phyloP scores from a whole-genome alignment of 805 yeast species.

The Teunomyces stri region DNA sequence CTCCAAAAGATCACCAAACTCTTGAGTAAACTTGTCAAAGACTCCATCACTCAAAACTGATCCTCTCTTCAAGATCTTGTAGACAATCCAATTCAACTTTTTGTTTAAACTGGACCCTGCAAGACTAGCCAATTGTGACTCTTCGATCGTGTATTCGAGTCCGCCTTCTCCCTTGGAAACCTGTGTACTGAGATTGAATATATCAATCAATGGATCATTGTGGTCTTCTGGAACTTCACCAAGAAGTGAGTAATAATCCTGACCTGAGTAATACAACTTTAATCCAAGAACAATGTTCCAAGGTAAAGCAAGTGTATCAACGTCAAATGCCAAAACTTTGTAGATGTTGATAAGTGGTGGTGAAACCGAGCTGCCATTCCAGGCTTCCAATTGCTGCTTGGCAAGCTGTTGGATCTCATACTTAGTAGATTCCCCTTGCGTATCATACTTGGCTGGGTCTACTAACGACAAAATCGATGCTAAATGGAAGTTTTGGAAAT shows the following conservation, averaged over 20 bases:
- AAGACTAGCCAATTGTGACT: neutral
- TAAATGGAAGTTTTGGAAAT: constrained; percentile 64
- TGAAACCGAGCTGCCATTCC: constrained; percentile 62
- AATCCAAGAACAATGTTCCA: constrained; percentile 68
- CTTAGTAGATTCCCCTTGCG: constrained; percentile 52
- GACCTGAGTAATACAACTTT: constrained; percentile 49
- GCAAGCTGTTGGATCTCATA: constrained; percentile 46
- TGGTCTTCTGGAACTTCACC: constrained; percentile 9
- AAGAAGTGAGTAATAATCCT: constrained; percentile 1
- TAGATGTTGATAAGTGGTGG: constrained; percentile 54
- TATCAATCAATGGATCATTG: constrained; percentile 15
- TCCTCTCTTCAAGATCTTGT: constrained; percentile 35
- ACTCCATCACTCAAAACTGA: constrained; percentile 5
- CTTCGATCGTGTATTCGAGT: neutral
- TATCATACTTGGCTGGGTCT: constrained; percentile 62
- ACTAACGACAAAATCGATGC: constrained; percentile 66
- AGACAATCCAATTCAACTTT: constrained; percentile 52
- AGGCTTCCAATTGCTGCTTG: constrained; percentile 56
- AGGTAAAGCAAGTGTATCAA: constrained; percentile 46
- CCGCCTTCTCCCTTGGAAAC: constrained; percentile 5
- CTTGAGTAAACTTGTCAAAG: constrained; percentile 25
- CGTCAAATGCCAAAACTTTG: constrained; percentile 58
- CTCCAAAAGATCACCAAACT: constrained; percentile 50
- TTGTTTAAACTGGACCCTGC: constrained; percentile 21
- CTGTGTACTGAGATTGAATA: constrained; percentile 18